Evolutionary conservation across 192 early-diverging fungal genomes (phyloP).

Genomic region (Podila clonocystis): DNA sequence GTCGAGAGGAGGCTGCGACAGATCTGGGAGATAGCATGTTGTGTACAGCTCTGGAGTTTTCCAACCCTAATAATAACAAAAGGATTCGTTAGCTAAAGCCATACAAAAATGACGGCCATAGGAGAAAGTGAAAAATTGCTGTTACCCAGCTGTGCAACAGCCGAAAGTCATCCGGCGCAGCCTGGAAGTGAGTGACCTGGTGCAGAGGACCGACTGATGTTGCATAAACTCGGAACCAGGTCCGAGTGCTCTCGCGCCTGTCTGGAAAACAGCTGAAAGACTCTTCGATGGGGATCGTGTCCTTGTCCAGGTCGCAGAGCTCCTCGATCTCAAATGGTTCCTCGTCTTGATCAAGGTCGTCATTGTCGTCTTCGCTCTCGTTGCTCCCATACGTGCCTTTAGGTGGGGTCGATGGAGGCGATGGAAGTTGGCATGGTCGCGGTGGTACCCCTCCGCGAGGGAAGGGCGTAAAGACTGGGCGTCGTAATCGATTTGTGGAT

Average conservation of each 20-base stretch:
- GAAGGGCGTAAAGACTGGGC: background rate
- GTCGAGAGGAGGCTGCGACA: background rate
- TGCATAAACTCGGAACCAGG: conserved; percentile 69
- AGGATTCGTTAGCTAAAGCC: background rate
- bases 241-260: conserved; percentile 54
- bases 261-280: conserved; percentile 58
- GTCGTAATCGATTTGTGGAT: background rate
- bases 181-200: conserved; percentile 62
- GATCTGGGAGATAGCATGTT: conserved; percentile 1
- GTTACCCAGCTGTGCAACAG: conserved; percentile 65
- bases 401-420: background rate
- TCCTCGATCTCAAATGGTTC: too few species aligned
- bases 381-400: too few species aligned
- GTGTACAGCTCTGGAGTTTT: background rate
- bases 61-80: conserved; percentile 20
- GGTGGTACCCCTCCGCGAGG: background rate
- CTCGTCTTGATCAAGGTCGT: too few species aligned
- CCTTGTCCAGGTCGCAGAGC: background rate
- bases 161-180: conserved; percentile 63
- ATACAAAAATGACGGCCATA: background rate
- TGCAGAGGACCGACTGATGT: conserved; percentile 56
- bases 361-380: too few species aligned
- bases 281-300: conserved; percentile 10
- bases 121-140: background rate
- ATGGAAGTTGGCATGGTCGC: background rate